Conservation (phyloP, 352 stramenopile genomes). For the Elongisporangium prolatum region DNA sequence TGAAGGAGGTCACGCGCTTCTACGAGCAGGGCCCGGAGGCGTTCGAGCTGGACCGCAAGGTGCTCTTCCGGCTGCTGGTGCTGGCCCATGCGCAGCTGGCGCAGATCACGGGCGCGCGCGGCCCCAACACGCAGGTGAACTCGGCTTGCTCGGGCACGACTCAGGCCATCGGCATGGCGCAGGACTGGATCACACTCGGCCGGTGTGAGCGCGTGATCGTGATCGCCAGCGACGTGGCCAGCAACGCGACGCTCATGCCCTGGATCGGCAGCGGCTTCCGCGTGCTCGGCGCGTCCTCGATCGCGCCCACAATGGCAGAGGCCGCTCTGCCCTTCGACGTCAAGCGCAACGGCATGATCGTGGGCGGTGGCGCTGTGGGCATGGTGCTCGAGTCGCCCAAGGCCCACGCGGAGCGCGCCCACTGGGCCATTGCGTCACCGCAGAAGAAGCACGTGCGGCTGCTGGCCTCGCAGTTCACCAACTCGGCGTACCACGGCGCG, state of each 20-base stretch:
- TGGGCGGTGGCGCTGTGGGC: constrained; percentile 88
- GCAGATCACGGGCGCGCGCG: constrained; percentile 91
- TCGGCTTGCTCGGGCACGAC: constrained; percentile 94
- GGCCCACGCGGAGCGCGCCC: constrained; percentile 19
- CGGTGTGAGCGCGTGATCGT: constrained; percentile 94
- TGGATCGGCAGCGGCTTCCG: constrained; percentile 94
- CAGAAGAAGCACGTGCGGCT: constrained; percentile 54
- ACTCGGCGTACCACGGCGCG: constrained; percentile 95
- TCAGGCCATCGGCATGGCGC: constrained; percentile 88
- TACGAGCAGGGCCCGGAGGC: constrained; percentile 17
- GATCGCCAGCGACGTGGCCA: constrained; percentile 92
- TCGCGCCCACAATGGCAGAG: constrained; percentile 58
- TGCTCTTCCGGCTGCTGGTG: constrained; percentile 95
- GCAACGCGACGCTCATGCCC: constrained; percentile 87
- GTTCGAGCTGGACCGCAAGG: constrained; percentile 96
- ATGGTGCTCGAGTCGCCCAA: constrained; percentile 66
- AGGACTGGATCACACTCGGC: constrained; percentile 92
- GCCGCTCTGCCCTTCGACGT: constrained; percentile 92
- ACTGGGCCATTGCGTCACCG: not conserved
- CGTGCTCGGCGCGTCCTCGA: constrained; percentile 91
- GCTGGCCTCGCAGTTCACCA: constrained; percentile 93
- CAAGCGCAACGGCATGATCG: constrained; percentile 91
- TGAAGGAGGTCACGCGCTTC: constrained; percentile 88
- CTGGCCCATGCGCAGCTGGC: constrained; percentile 95
- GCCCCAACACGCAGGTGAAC: constrained; percentile 96